Conservation (phyloP, 2,329 filamentous ascomycete genomes). For the Pseudocercospora musae region DNA sequence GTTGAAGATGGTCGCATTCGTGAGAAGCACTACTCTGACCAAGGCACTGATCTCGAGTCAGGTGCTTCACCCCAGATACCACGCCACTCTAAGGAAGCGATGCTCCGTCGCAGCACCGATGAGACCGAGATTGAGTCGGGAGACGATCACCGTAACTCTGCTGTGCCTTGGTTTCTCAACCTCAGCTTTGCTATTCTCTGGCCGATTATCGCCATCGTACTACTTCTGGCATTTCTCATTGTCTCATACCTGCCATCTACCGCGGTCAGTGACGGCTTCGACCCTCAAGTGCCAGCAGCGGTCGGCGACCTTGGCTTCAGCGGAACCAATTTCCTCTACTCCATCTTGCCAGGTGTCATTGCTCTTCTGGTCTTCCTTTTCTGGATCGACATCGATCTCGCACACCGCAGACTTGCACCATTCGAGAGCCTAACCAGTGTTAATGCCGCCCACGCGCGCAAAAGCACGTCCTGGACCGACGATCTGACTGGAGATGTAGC, state of each 20-base stretch:
- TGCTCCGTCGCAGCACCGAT: constrained; percentile 22
- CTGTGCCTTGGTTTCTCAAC: constrained; percentile 70
- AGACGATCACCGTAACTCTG: constrained; percentile 9
- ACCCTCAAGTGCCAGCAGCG: constrained; percentile 59
- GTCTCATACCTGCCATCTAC: constrained; percentile 70
- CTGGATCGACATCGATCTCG: constrained; percentile 65
- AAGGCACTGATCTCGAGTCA: constrained; percentile 34
- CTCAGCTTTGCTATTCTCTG: constrained; percentile 64
- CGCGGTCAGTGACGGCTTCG: constrained; percentile 66
- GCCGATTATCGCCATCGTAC: constrained; percentile 56
- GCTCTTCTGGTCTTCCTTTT: constrained; percentile 65
- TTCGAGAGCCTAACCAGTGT: constrained; percentile 59
- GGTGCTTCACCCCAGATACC: constrained; percentile 15
- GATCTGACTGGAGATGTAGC: constrained; percentile 56
- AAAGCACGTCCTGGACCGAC: constrained; percentile 9
- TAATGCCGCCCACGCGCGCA: constrained; percentile 31
- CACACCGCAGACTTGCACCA: constrained; percentile 64
- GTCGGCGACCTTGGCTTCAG: constrained; percentile 62
- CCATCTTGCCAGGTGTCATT: constrained; percentile 66
- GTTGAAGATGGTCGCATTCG: constrained; percentile 47
- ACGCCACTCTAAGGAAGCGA: constrained; percentile 45
- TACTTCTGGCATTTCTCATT: constrained; percentile 69
- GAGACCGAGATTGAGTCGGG: not conserved
- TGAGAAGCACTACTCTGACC: constrained; percentile 40
- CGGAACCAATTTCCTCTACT: constrained; percentile 82